Evolutionary conservation across 805 yeast genomes (phyloP), one percentile per base, ranked within the genome.

Genomic region (Ogataea trehalophila): DNA sequence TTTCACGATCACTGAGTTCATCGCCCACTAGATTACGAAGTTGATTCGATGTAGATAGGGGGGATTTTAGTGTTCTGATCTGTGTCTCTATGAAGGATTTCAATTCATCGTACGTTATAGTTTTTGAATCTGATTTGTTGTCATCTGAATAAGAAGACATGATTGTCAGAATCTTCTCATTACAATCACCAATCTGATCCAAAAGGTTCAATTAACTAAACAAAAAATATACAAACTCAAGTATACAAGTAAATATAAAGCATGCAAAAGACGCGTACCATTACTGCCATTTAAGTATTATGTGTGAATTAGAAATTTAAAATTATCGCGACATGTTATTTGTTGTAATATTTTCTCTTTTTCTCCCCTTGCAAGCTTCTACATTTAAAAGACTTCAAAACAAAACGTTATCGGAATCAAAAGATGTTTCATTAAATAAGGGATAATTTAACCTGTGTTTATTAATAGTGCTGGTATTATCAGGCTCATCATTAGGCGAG

Each of bases 81-180:
- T 64, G 64, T 17, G 49, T 46, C 5, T 55, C 58, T 13, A 66
- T 46, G 39, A 61, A 55, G n/a, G 42, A 42, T 36, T 57, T 54
- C 31, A 66, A 51, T 33, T 55, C 56, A 7, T 61, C 62, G 38
- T 55, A 63, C 5, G 62, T 55, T 4, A 52, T 47, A 9, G 55
- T 54, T 11, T 33, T 44, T 13, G 15, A 2, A 22, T 39, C 41
- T 6, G 41, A 8, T 26, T 26, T 1, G 4, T 9, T 26, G 31
- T 26, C 9, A 26, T 26, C 31, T 26, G 31, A 26, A 11, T 9
- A 26, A 9, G 31, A 26, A 9, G 31, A 7, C 31, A 26, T 26
- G 31, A 1, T 26, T 26, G 7, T 26, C 31, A 15, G n/a, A 31
- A 23, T 16, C 13, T 20, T 22, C 36, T 15, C n/a, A 33, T 14